Evolutionary conservation across 495 filamentous ascomycete species (phyloP), one percentile per base, ranked within the genome.

Genomic region (Hypoxylon lienhwacheense): DNA sequence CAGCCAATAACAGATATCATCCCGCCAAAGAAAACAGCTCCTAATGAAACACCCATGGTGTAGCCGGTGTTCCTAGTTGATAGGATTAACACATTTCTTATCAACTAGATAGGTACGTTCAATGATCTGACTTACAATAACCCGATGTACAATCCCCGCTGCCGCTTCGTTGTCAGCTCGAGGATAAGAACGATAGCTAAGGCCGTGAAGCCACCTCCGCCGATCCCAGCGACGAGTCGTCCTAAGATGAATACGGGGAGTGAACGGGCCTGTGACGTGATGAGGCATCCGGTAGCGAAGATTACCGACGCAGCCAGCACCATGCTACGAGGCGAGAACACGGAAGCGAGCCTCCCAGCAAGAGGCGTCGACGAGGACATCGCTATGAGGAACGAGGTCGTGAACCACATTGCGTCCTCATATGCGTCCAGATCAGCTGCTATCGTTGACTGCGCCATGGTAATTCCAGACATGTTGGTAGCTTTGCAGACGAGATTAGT

Each of bases 401-500:
- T 89, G 55, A 92, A 86, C 87, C 87, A 92, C 55, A 80, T 84
- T 14, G 81, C 82, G 34, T 82, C 68, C 19, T 81, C 81, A 63
- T 86, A 90, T 6, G 86, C 81, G 73, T 89, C 76, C 0, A 90
- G 71, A 49, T 90, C 87, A 14, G 74, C 75, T 1, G 87, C 86
- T 57, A 92, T 89, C 29, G 73, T 70, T 1, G 82, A 85, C 67
- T 90, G 87, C 1, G 83, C 85, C 19, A 87, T 90, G 4, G 87
- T 68, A 53, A 92, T 82, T 58, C 87, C 82, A 20, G 81, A 85
- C 74, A 89, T 87, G 67, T 92, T 91, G 55, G 77, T 80, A 3
- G 84, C 83, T 22, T 7, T n/a, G 31, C 16, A 5, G 10, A 21
- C 4, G 7, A 0, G 29, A 37, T 55, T 16, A 64, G 47, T 32